These are phyloP conservation scores for Umbelopsis ramanniana DNA, from an alignment of 192 early-diverging fungal species.

Conservation along the genomic window DNA sequence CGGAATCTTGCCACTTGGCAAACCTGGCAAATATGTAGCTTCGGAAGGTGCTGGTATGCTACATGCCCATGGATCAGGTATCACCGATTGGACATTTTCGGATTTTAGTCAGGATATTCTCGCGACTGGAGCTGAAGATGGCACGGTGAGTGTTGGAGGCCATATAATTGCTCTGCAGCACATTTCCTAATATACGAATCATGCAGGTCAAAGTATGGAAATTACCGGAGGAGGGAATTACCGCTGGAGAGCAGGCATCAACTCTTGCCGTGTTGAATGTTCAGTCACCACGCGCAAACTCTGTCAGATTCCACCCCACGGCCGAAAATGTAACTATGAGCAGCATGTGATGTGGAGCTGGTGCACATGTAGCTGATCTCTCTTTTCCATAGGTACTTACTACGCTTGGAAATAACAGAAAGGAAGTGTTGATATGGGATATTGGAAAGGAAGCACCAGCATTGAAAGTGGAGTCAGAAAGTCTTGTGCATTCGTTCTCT, in stretches of 20 bases:
- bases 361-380: background rate
- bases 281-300: slow-evolving; percentile 43
- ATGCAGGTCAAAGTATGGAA: slow-evolving; percentile 54
- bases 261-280: slow-evolving; percentile 36
- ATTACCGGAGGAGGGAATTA: slow-evolving; percentile 28
- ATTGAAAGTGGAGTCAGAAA: slow-evolving; percentile 29
- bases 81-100: slow-evolving; percentile 56
- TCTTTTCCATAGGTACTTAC: slow-evolving; percentile 43
- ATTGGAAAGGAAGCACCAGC: slow-evolving; percentile 30
- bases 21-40: slow-evolving; percentile 26
- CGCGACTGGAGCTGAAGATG: slow-evolving; percentile 51
- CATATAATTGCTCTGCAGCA: background rate
- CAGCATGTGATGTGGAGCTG: background rate
- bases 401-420: slow-evolving; percentile 45
- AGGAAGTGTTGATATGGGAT: slow-evolving; percentile 56
- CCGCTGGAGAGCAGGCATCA: slow-evolving; percentile 11
- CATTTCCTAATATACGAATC: background rate
- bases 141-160: slow-evolving; percentile 35
- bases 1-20: slow-evolving; percentile 27
- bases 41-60: slow-evolving; percentile 26
- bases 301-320: slow-evolving; percentile 54
- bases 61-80: slow-evolving; percentile 43
- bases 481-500: slow-evolving; percentile 52
- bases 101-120: slow-evolving; percentile 45
- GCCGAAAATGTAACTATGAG: slow-evolving; percentile 43